Evolutionary conservation across 1,139 yeast genomes (phyloP).

Genomic region (Arxiozyma bovina): DNA sequence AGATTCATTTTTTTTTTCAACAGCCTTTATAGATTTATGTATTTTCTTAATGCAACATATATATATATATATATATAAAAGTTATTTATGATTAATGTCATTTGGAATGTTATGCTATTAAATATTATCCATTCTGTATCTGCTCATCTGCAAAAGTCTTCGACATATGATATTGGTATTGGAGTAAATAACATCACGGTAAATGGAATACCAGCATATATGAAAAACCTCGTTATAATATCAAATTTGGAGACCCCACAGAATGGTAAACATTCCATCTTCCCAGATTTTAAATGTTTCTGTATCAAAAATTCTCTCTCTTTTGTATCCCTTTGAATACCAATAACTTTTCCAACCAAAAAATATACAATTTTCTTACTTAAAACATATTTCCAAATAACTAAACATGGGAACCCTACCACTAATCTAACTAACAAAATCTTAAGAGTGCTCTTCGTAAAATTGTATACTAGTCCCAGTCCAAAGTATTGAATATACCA

Average conservation of each 20-base stretch:
- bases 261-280: constrained; percentile 21
- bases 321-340: constrained; percentile 21
- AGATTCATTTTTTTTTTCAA: not conserved
- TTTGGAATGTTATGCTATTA: too few species aligned
- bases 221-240: constrained; percentile 24
- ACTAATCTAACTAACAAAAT: constrained; percentile 13
- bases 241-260: constrained; percentile 23
- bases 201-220: constrained; percentile 28
- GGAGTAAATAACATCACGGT: constrained; percentile 25
- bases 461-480: constrained; percentile 7
- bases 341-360: constrained; percentile 12
- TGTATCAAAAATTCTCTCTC: constrained; percentile 7
- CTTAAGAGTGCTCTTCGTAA: not conserved
- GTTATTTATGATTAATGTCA: too few species aligned
- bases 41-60: not conserved
- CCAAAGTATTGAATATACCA: constrained; percentile 17
- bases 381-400: constrained; percentile 26
- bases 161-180: not conserved
- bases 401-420: constrained; percentile 21
- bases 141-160: too few species aligned
- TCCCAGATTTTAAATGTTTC: constrained; percentile 9
- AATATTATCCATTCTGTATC: too few species aligned
- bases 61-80: too few species aligned
- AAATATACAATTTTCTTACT: constrained; percentile 19
- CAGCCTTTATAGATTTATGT: not conserved